phyloP scores from a whole-genome alignment of 2,329 filamentous ascomycete genomes.

The Lachnum nothofagi region DNA sequence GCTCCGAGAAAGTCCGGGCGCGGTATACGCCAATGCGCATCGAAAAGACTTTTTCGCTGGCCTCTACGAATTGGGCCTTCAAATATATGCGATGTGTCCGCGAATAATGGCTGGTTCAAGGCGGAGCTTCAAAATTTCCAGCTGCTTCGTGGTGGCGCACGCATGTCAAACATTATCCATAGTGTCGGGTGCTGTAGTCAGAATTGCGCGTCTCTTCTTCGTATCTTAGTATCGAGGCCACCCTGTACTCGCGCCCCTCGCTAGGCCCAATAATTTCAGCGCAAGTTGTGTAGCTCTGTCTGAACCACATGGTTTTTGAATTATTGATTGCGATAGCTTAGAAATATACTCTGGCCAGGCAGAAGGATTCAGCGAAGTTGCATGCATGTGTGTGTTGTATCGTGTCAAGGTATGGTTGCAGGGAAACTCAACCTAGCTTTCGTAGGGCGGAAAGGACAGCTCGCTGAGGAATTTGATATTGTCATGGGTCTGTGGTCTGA shows the following conservation, averaged over 20 bases:
- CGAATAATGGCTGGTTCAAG: neutral
- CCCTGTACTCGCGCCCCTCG: too few relatives aligned
- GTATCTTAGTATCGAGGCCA: too few relatives aligned
- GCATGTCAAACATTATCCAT: constrained; percentile 3
- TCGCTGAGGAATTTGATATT: too few relatives aligned
- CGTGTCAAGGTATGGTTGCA: neutral
- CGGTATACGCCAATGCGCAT: neutral
- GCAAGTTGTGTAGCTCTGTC: too few relatives aligned
- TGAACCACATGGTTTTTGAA: neutral
- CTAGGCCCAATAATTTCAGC: too few relatives aligned
- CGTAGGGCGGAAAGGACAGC: too few relatives aligned
- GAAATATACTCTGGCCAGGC: neutral
- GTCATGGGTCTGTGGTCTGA: too few relatives aligned
- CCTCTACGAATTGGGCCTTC: neutral
- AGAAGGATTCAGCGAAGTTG: neutral
- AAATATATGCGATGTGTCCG: neutral
- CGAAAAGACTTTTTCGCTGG: neutral
- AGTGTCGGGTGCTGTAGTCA: neutral
- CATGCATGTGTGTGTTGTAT: neutral
- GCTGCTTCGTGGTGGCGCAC: constrained; percentile 6
- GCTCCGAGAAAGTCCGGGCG: too few relatives aligned
- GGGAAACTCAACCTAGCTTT: neutral
- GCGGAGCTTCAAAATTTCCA: constrained; percentile 4
- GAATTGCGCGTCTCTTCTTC: too few relatives aligned
- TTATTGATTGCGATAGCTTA: neutral